A percentile compares a stretch with the other conserved stretches of the same genome.
Conservation (phyloP, 2,329 filamentous ascomycete species). For the Xylaria sp. region DNA sequence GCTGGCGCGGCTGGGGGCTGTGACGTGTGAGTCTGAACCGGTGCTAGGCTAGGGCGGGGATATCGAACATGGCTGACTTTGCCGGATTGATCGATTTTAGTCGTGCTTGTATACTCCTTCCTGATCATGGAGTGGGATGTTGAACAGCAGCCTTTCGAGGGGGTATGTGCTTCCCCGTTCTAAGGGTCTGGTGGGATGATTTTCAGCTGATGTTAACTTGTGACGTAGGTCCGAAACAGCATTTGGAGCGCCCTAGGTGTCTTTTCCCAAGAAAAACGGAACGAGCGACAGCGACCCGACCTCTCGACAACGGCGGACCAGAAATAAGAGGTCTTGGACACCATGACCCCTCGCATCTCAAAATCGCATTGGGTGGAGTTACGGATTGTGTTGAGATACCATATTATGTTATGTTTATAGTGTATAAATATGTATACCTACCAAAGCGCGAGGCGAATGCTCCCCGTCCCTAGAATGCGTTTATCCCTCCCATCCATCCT, state of each 20-base stretch:
- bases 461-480: slow-evolving; percentile 30
- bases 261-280: slow-evolving; percentile 45
- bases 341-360: slow-evolving; percentile 37
- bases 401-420: slow-evolving; percentile 40
- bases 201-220: slow-evolving; percentile 18
- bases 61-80: slow-evolving; percentile 22
- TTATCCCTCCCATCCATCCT: slow-evolving; percentile 19
- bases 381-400: slow-evolving; percentile 37
- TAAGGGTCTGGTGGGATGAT: neutral
- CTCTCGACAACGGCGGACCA: slow-evolving; percentile 31
- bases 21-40: slow-evolving; percentile 61
- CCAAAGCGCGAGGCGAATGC: slow-evolving; percentile 31
- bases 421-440: slow-evolving; percentile 35
- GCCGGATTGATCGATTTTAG: slow-evolving; percentile 48
- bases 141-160: slow-evolving; percentile 61
- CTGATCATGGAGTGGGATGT: slow-evolving; percentile 70
- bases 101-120: slow-evolving; percentile 66
- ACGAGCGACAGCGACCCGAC: slow-evolving; percentile 42
- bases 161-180: slow-evolving; percentile 53
- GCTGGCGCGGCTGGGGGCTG: slow-evolving; percentile 70
- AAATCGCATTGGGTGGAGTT: slow-evolving; percentile 50
- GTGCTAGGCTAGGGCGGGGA: neutral
- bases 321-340: slow-evolving; percentile 33
- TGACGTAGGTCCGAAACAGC: slow-evolving; percentile 52
- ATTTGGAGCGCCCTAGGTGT: slow-evolving; percentile 54